Conservation (phyloP, 148 eudicot species). For the Camellia granthamiana region DNA sequence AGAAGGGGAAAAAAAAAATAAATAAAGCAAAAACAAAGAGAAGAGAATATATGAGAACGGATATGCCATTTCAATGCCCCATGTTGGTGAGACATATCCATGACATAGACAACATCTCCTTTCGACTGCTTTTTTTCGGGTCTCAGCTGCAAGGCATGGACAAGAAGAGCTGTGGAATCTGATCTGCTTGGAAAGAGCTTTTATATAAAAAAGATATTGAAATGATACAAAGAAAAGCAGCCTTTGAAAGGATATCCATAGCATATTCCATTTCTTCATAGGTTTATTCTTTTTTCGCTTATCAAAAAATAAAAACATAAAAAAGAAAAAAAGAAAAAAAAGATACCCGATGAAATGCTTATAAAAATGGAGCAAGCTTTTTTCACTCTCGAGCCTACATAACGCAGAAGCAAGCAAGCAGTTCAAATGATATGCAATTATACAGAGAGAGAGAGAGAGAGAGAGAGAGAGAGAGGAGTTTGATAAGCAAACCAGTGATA, state of each 20-base stretch:
- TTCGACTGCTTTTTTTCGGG: constrained; percentile 15
- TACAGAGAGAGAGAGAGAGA: no score
- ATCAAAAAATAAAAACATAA: background rate
- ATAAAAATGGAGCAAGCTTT: background rate
- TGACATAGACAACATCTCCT: constrained; percentile 19
- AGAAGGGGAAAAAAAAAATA: no score
- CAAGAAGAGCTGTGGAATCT: constrained; percentile 15
- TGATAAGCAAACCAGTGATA: constrained; percentile 31
- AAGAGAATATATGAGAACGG: constrained; percentile 24
- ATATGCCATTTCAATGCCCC: constrained; percentile 25
- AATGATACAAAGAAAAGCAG: background rate
- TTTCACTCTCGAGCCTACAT: background rate
- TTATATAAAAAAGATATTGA: no score
- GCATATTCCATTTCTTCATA: constrained; percentile 23
- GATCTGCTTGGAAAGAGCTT: background rate
- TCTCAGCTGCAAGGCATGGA: constrained; percentile 4
- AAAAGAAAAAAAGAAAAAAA: no score
- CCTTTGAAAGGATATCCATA: constrained; percentile 11
- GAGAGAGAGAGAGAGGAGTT: background rate
- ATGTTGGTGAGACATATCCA: background rate
- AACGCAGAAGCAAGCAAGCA: background rate
- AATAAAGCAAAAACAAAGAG: background rate
- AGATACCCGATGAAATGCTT: background rate
- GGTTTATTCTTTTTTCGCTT: constrained; percentile 20
- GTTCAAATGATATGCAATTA: background rate